A percentile compares a stretch with the other conserved stretches of the same genome.
phyloP scores from a whole-genome alignment of 306 rosid genomes.

The Gastrolobium bilobum region DNA sequence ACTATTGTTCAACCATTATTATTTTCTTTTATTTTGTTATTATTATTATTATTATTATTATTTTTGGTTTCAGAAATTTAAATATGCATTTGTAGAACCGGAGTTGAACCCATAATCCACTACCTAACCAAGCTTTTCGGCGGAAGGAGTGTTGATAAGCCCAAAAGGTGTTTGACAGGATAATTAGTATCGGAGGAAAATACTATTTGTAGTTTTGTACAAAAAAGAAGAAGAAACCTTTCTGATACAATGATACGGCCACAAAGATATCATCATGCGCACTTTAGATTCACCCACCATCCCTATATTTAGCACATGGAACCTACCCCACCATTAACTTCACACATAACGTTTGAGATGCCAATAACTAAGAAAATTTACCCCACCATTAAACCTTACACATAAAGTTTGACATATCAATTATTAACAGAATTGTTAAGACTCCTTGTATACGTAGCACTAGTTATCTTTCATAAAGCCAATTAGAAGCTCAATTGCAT shows the following conservation, averaged over 20 bases:
- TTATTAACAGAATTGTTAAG: slow-evolving; percentile 33
- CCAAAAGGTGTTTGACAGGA: slow-evolving; percentile 25
- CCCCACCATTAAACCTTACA: slow-evolving; percentile 41
- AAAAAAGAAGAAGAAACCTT: slow-evolving; percentile 41
- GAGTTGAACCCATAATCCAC: slow-evolving; percentile 38
- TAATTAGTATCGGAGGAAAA: slow-evolving; percentile 28
- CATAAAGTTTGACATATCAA: slow-evolving; percentile 36
- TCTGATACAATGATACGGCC: slow-evolving; percentile 36
- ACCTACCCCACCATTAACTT: slow-evolving; percentile 41
- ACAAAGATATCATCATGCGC: slow-evolving; percentile 28
- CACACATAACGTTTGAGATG: slow-evolving; percentile 6
- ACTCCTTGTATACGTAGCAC: background rate
- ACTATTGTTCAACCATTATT: background rate
- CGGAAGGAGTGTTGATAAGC: slow-evolving; percentile 31
- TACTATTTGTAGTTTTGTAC: slow-evolving; percentile 33
- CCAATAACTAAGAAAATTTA: background rate
- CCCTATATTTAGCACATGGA: slow-evolving; percentile 20
- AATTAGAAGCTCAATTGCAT: slow-evolving; percentile 33
- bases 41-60: background rate
- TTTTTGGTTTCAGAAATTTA: slow-evolving; percentile 5
- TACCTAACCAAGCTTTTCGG: slow-evolving; percentile 31
- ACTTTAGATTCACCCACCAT: slow-evolving; percentile 36
- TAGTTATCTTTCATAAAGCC: slow-evolving; percentile 38
- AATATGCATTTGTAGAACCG: slow-evolving; percentile 17
- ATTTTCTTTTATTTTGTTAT: too few species aligned